Base-by-base conservation (phyloP, 441 rosid species). In the Gossypium laxum region DNA sequence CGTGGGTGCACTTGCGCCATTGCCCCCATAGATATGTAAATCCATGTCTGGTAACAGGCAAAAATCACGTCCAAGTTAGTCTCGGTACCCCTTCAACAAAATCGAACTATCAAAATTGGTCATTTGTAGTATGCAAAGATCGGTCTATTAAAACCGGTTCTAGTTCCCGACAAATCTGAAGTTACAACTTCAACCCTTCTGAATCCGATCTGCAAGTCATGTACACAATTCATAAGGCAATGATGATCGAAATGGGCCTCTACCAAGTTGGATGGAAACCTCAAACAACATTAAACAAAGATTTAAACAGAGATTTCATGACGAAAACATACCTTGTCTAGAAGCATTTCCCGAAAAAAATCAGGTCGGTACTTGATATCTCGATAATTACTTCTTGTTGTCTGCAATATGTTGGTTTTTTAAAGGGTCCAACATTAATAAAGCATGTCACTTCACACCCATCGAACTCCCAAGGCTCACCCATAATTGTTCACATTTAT, bases 41-140 rank as follows among this genome's bases (percentile, higher is more conserved):
- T 21, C 69, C 54, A 12, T n/a, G 18, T 19, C 0, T 5, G 34
- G 0, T 64, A 10, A 17, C 54, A 12, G 3, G n/a, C 60, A 30
- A 11, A 2, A 43, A 17, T 21, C 11, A 61, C 4, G 19, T 45
- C 55, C 34, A 3, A 5, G 17, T 17, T 1, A 34, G 22, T 51
- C 21, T 24, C 52, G 32, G 6, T 45, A 11, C 8, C 24, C 24
- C 14, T 5, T 11, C 17, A 3, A 0, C 7, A 51, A 52, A 52
- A 5, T 17, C 58, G 1, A 22, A 2, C 58, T 18, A 6, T 18
- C 4, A 8, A 18, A 52, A 18, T 22, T 18, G 10, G 6, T 87
- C 86, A 93, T 81, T 91, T 93, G 74, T 78, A 81, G 78, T 86
- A 93, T n/a, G 82, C 90, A 72, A 88, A 87, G 67, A 93, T 78